Evolutionary conservation across 1,284 basidiomycete species (phyloP).

Genomic region (Flammula alnicola): DNA sequence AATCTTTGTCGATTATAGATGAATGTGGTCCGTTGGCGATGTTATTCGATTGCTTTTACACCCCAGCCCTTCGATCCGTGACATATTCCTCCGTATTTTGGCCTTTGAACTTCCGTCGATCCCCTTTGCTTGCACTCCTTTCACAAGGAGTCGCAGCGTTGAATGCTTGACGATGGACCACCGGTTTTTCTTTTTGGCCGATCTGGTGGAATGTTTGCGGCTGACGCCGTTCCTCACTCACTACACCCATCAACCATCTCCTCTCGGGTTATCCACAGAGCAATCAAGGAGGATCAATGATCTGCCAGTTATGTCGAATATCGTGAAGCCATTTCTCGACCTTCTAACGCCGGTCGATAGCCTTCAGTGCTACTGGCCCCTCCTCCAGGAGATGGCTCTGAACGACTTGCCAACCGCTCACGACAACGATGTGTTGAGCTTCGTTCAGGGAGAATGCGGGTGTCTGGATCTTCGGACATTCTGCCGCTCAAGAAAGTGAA

Average conservation of each 20-base stretch:
- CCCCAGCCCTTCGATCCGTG: slow-evolving; percentile 9
- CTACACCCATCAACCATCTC: slow-evolving; percentile 1
- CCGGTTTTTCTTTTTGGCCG: slow-evolving; percentile 6
- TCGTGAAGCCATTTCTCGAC: too few species aligned
- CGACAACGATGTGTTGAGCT: too few species aligned
- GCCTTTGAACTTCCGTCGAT: slow-evolving; percentile 5
- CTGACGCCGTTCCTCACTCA: not conserved
- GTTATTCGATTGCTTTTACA: slow-evolving; percentile 8
- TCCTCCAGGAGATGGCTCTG: too few species aligned
- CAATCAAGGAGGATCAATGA: too few species aligned
- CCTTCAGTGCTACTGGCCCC: too few species aligned
- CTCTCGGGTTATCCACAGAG: too few species aligned
- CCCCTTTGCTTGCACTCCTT: slow-evolving; percentile 13
- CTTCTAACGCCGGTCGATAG: too few species aligned
- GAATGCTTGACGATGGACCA: slow-evolving; percentile 8
- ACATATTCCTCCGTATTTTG: slow-evolving; percentile 14
- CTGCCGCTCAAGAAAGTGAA: too few species aligned
- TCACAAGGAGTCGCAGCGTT: slow-evolving; percentile 2
- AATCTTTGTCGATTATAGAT: slow-evolving; percentile 9
- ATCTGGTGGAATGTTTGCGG: slow-evolving; percentile 12
- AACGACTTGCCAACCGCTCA: too few species aligned
- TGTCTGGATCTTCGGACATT: too few species aligned
- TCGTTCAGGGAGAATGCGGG: too few species aligned
- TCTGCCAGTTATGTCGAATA: too few species aligned
- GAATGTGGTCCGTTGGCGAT: not conserved